Evolutionary conservation across 1,139 yeast genomes (phyloP).

Genomic region (Debaryomyces sp.): DNA sequence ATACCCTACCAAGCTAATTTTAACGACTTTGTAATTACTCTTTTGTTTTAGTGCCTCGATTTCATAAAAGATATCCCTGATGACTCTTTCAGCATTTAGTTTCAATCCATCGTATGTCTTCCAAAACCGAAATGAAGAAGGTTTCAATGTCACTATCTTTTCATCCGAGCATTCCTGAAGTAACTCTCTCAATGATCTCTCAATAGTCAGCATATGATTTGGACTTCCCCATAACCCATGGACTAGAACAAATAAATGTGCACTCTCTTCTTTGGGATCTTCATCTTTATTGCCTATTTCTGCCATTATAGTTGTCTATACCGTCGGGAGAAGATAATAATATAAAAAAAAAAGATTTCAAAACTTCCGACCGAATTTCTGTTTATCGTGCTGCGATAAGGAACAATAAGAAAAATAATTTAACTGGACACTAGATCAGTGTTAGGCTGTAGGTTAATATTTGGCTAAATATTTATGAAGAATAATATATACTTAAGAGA

Average conservation of each 20-base stretch:
- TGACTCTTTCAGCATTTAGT: slow-evolving; percentile 67
- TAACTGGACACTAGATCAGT: background rate
- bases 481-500: background rate
- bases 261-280: slow-evolving; percentile 15
- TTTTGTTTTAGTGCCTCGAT: slow-evolving; percentile 51
- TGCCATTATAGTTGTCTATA: background rate
- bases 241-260: slow-evolving; percentile 75
- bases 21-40: slow-evolving; percentile 36
- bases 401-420: background rate
- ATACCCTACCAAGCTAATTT: slow-evolving; percentile 47
- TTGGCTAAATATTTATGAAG: background rate
- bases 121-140: slow-evolving; percentile 71
- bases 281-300: background rate
- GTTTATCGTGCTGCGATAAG: background rate
- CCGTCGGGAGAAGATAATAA: background rate
- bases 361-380: background rate
- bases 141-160: slow-evolving; percentile 58
- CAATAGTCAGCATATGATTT: slow-evolving; percentile 66
- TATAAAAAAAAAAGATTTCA: background rate
- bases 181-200: slow-evolving; percentile 49
- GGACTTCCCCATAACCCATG: slow-evolving; percentile 94
- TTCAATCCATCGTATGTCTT: slow-evolving; percentile 86
- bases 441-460: background rate
- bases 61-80: slow-evolving; percentile 62
- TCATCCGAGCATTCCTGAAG: slow-evolving; percentile 37